Conservation (phyloP, 2,329 filamentous ascomycete species). For the Alternaria longipes region DNA sequence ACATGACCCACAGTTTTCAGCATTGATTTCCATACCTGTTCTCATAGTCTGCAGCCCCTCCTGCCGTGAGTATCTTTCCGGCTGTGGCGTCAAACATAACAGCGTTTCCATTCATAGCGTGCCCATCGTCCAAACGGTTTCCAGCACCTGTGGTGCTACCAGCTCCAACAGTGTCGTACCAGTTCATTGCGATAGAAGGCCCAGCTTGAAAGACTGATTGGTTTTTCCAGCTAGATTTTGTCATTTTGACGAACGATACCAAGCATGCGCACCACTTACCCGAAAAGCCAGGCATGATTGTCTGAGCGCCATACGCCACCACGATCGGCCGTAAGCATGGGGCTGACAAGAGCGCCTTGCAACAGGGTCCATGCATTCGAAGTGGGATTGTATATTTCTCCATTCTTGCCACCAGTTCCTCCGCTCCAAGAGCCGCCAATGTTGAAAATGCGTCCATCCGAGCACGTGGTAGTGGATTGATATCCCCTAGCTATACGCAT, state of each 20-base stretch:
- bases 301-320: slow-evolving; percentile 58
- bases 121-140: slow-evolving; percentile 53
- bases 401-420: slow-evolving; percentile 61
- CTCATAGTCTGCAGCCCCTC: slow-evolving; percentile 59
- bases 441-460: slow-evolving; percentile 65
- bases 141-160: slow-evolving; percentile 58
- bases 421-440: slow-evolving; percentile 68
- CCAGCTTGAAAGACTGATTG: slow-evolving; percentile 64
- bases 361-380: slow-evolving; percentile 60
- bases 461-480: slow-evolving; percentile 61
- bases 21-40: background rate
- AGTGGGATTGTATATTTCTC: slow-evolving; percentile 58
- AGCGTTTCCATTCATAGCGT: slow-evolving; percentile 65
- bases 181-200: slow-evolving; percentile 64
- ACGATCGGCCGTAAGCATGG: slow-evolving; percentile 62
- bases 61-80: slow-evolving; percentile 65
- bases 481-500: slow-evolving; percentile 69
- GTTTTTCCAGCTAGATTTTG: slow-evolving; percentile 52
- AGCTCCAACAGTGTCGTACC: slow-evolving; percentile 60
- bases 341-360: slow-evolving; percentile 54
- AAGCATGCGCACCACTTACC: slow-evolving; percentile 1
- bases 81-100: slow-evolving; percentile 65
- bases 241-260: background rate
- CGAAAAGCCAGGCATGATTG: slow-evolving; percentile 65
- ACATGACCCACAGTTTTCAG: background rate